These are phyloP conservation scores for Melanopsichium pennsylvanicum DNA, from an alignment of 1,284 basidiomycete genomes.

Conservation along the genomic window DNA sequence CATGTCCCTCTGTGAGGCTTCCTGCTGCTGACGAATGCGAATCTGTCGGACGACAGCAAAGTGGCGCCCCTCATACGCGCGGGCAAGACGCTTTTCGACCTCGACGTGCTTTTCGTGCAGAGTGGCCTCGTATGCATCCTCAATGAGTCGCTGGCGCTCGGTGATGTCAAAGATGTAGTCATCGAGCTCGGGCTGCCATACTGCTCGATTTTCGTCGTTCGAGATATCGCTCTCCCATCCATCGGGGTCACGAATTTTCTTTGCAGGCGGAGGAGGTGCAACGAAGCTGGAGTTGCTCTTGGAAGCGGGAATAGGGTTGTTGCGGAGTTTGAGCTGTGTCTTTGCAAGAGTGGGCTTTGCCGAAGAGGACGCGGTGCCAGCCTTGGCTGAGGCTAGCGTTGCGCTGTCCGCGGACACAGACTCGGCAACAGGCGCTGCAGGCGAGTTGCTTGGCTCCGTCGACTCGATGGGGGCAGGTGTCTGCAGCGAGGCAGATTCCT, in stretches of 20 bases:
- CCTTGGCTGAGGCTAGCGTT: slow-evolving; percentile 4
- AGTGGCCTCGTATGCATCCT: slow-evolving; percentile 35
- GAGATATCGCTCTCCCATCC: slow-evolving; percentile 62
- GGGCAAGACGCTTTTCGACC: slow-evolving; percentile 48
- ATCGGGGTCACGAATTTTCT: slow-evolving; percentile 43
- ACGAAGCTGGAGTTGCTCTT: slow-evolving; percentile 38
- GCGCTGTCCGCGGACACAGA: not conserved
- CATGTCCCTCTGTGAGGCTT: slow-evolving; percentile 34
- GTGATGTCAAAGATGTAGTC: slow-evolving; percentile 46
- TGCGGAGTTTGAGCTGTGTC: slow-evolving; percentile 44
- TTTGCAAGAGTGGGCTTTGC: slow-evolving; percentile 20
- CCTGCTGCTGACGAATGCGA: slow-evolving; percentile 41
- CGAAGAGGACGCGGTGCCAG: not conserved
- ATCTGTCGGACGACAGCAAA: slow-evolving; percentile 44
- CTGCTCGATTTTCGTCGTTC: slow-evolving; percentile 54
- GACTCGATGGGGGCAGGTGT: not conserved
- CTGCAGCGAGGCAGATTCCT: slow-evolving; percentile 14
- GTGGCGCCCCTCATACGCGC: slow-evolving; percentile 53
- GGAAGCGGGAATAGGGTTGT: slow-evolving; percentile 46
- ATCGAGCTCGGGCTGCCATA: slow-evolving; percentile 55
- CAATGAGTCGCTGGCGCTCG: slow-evolving; percentile 47
- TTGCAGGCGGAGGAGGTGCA: slow-evolving; percentile 44
- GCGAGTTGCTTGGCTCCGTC: not conserved
- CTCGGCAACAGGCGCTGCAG: not conserved
- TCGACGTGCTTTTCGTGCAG: slow-evolving; percentile 38